These are phyloP conservation scores for Dimocarpus longan DNA, from an alignment of 345 rosid genomes.

Conservation along the genomic window DNA sequence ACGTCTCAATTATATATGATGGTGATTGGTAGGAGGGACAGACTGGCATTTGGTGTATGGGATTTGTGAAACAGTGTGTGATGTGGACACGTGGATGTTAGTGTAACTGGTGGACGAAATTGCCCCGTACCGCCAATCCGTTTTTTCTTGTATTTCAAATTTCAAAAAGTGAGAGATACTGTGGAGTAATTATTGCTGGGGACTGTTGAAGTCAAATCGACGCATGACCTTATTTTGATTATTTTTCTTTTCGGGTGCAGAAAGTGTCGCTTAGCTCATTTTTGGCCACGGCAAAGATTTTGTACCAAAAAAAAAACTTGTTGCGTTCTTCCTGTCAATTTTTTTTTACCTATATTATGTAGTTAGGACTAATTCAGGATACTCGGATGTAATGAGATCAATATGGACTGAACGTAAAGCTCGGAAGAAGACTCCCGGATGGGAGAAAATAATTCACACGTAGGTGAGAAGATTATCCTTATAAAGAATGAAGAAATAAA, in stretches of 20 bases:
- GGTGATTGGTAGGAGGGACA: not conserved
- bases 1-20: constrained; percentile 2
- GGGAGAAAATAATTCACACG: no score
- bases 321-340: no score
- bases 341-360: no score
- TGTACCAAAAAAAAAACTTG: not conserved
- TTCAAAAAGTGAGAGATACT: not conserved
- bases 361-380: no score
- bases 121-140: not conserved
- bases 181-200: not conserved
- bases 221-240: not conserved
- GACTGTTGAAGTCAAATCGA: not conserved
- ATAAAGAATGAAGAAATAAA: no score
- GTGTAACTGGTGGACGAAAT: not conserved
- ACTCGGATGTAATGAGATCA: no score
- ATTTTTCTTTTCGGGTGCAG: not conserved
- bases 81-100: constrained; percentile 2
- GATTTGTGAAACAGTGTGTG: not conserved
- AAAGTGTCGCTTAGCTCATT: not conserved
- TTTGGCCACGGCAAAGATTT: not conserved
- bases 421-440: no score
- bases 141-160: not conserved
- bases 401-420: no score
- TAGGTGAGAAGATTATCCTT: no score
- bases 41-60: constrained; percentile 27